Base-by-base conservation (phyloP, 805 yeast species). In the Yarrowia alimentaria region DNA sequence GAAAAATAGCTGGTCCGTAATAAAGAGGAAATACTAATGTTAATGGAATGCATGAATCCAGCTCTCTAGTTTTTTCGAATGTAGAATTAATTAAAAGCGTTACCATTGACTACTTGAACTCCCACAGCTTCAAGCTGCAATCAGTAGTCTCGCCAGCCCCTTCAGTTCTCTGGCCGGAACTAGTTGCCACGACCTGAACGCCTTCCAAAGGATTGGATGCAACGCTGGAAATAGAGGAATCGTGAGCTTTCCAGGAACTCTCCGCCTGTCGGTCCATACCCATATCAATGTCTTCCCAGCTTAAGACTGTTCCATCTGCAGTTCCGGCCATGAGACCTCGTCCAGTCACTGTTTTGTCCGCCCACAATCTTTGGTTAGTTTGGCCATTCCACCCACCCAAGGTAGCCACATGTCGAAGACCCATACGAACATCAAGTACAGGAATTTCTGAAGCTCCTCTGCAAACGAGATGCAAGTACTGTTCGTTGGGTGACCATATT, bases 341-440 rank as follows among this genome's bases (percentile, higher is more conserved):
- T 12, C 56, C 60, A 17, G 53, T 32, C 14, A 26, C 52, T 17
- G 49, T 21, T 20, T 18, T 33, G 21, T 35, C 17, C 12, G 35
- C 24, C 53, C 55, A 45, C n/a, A 60, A 18, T 29, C 60, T 50
- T 50, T 60, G 63, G 21, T 54, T 55, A 8, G 59, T 59, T 22
- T 51, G 31, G 1, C 54, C 58, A 1, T 51, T 29, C 53, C 54
- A 58, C 7, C 55, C 55, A 12, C 16, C 20, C 7, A 58, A 43
- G 2, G 42, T 20, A n/a, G 51, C 55, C 3, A 57, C 53, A 18
- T 38, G 56, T 26, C 48, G 16, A 16, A 58, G 42, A 18, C 40
- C 51, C 61, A 58, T 57, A 18, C 63, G 34, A 11, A 48, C 21
- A 18, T 60, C 63, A 14, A 60, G 34, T n/a, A 58, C 51, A 2